These are phyloP conservation scores for Neopestalotiopsis sp. DNA, from an alignment of 2,329 filamentous ascomycete genomes.

Conservation along the genomic window DNA sequence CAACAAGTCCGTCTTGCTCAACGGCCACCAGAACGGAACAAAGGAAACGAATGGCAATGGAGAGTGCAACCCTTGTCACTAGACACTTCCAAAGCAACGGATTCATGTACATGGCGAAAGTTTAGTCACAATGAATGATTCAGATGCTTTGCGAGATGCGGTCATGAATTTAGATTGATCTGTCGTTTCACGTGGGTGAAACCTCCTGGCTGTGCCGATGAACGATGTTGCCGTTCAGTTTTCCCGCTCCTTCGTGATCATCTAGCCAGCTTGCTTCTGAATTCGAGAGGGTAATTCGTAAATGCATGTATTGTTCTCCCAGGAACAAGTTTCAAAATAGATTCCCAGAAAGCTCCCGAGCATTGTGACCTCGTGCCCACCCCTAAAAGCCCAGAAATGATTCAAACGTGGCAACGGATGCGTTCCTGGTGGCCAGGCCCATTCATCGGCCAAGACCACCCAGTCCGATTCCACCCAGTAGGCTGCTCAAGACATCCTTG, in stretches of 20 bases:
- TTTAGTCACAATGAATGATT: neutral
- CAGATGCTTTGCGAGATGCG: neutral
- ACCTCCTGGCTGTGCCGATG: neutral
- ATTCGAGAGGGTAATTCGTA: neutral
- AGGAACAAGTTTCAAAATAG: neutral
- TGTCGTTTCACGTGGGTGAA: neutral
- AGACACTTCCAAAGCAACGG: neutral
- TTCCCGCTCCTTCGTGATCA: too few species aligned
- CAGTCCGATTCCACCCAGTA: neutral
- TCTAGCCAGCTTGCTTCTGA: neutral
- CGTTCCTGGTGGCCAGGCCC: neutral
- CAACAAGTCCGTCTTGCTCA: constrained; percentile 9
- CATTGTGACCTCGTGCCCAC: neutral
- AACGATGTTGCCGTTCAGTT: too few species aligned
- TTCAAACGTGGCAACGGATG: neutral
- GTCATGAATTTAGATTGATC: neutral
- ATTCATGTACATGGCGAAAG: neutral
- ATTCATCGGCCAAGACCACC: too few species aligned
- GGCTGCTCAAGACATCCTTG: neutral
- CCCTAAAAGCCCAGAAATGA: too few species aligned
- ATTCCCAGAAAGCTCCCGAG: neutral
- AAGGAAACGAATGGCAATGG: constrained; percentile 6
- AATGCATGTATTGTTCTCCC: neutral
- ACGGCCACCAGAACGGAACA: constrained; percentile 10
- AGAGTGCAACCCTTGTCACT: constrained; percentile 5